phyloP scores from a whole-genome alignment of 1,284 basidiomycete species.

The Cerrena zonata region DNA sequence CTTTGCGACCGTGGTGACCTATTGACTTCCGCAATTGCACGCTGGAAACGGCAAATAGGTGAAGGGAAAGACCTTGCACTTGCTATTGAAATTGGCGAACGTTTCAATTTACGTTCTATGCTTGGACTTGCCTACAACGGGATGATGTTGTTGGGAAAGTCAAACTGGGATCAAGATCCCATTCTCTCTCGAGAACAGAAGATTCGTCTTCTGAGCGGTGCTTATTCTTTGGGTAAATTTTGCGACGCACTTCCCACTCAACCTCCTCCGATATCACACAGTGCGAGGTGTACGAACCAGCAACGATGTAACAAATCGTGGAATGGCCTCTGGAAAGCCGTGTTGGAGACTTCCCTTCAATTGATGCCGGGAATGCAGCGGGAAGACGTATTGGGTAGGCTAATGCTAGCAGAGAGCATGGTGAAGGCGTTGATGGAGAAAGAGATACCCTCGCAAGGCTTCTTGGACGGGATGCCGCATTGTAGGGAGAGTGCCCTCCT shows the following conservation, averaged over 20 bases:
- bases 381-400: slow-evolving; percentile 35
- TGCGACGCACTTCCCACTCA: slow-evolving; percentile 36
- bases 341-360: slow-evolving; percentile 33
- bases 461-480: slow-evolving; percentile 35
- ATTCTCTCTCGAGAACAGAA: slow-evolving; percentile 34
- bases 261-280: slow-evolving; percentile 34
- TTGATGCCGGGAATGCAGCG: slow-evolving; percentile 30
- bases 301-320: slow-evolving; percentile 39
- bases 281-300: slow-evolving; percentile 34
- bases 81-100: slow-evolving; percentile 37
- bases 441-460: slow-evolving; percentile 34
- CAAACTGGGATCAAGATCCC: slow-evolving; percentile 36
- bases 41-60: slow-evolving; percentile 38
- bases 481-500: slow-evolving; percentile 29
- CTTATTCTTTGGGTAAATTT: slow-evolving; percentile 37
- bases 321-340: slow-evolving; percentile 35
- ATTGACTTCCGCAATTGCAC: slow-evolving; percentile 32
- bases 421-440: slow-evolving; percentile 38
- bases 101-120: slow-evolving; percentile 35
- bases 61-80: slow-evolving; percentile 40
- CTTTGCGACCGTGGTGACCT: slow-evolving; percentile 40
- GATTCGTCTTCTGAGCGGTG: slow-evolving; percentile 37
- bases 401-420: slow-evolving; percentile 37
- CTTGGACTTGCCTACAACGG: slow-evolving; percentile 39
- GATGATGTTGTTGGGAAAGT: slow-evolving; percentile 38